phyloP scores from a whole-genome alignment of 78 protist species.

The Diacronema lutheri region DNA sequence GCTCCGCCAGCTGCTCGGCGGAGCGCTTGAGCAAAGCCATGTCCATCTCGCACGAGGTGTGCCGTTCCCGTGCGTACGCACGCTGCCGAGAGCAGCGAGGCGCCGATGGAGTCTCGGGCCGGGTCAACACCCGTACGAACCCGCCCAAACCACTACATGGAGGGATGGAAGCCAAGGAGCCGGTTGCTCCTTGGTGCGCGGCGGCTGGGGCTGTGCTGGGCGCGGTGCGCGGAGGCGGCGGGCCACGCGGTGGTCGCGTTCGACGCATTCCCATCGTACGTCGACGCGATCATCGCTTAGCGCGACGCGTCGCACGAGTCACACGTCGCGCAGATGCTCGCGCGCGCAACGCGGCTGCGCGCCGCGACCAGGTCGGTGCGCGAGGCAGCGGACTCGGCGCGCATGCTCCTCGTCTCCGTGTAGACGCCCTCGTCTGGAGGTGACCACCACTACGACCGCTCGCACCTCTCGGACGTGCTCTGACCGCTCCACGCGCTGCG shows the following conservation, averaged over 20 bases:
- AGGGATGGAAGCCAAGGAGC: too few relatives aligned
- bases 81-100: too few relatives aligned
- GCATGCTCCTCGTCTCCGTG: slow-evolving; percentile 27
- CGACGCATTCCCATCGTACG: slow-evolving; percentile 37
- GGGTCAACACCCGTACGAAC: too few relatives aligned
- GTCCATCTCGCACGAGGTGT: too few relatives aligned
- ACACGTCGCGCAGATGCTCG: slow-evolving; percentile 6
- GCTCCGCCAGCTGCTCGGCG: too few relatives aligned
- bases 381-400: slow-evolving; percentile 26
- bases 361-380: slow-evolving; percentile 34
- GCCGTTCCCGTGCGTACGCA: too few relatives aligned
- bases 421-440: slow-evolving; percentile 44
- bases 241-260: slow-evolving; percentile 47
- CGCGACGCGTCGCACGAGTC: slow-evolving; percentile 36
- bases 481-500: background rate
- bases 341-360: background rate
- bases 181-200: too few relatives aligned
- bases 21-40: too few relatives aligned
- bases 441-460: slow-evolving; percentile 37
- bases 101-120: too few relatives aligned
- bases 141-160: too few relatives aligned
- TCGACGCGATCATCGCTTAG: slow-evolving; percentile 32
- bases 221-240: slow-evolving; percentile 35
- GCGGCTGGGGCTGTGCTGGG: slow-evolving; percentile 47
- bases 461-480: slow-evolving; percentile 10